phyloP scores from a whole-genome alignment of 345 rosid species.

The Rubroshorea leprosula region DNA sequence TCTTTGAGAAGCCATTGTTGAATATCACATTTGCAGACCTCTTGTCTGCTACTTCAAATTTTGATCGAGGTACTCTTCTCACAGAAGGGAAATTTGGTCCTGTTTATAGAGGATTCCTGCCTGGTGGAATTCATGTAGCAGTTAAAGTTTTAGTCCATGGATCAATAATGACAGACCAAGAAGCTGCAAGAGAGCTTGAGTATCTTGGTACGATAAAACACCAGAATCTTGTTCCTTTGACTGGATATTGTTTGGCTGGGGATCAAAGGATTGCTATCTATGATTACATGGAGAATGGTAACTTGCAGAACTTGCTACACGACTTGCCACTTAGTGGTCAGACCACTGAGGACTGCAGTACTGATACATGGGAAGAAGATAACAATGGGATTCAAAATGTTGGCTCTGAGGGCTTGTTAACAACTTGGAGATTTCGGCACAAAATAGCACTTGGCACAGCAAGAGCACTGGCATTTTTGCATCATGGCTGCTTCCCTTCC shows the following conservation, averaged over 20 bases:
- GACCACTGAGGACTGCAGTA: constrained; percentile 90
- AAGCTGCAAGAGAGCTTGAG: constrained; percentile 86
- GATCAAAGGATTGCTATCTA: constrained; percentile 91
- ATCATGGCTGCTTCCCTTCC: constrained; percentile 91
- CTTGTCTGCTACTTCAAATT: constrained; percentile 76
- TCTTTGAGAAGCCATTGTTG: constrained; percentile 85
- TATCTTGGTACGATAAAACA: constrained; percentile 83
- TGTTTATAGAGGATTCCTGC: constrained; percentile 79
- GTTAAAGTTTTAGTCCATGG: constrained; percentile 86
- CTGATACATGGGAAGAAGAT: constrained; percentile 90
- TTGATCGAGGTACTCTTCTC: constrained; percentile 77
- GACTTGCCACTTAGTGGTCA: constrained; percentile 77
- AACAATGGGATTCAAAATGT: constrained; percentile 34
- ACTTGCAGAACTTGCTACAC: constrained; percentile 78
- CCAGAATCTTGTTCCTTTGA: constrained; percentile 81
- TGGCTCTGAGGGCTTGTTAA: constrained; percentile 38
- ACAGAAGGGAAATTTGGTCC: constrained; percentile 97
- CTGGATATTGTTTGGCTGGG: constrained; percentile 89
- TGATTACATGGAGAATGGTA: constrained; percentile 95
- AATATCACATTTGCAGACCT: constrained; percentile 82
- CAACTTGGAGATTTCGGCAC: constrained; percentile 73
- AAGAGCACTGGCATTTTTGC: constrained; percentile 87
- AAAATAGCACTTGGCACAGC: constrained; percentile 79
- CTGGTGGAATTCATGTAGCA: constrained; percentile 90
- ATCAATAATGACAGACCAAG: constrained; percentile 80